Conservation (phyloP, 176 grass and related monocot species). For the Oryza australiensis region DNA sequence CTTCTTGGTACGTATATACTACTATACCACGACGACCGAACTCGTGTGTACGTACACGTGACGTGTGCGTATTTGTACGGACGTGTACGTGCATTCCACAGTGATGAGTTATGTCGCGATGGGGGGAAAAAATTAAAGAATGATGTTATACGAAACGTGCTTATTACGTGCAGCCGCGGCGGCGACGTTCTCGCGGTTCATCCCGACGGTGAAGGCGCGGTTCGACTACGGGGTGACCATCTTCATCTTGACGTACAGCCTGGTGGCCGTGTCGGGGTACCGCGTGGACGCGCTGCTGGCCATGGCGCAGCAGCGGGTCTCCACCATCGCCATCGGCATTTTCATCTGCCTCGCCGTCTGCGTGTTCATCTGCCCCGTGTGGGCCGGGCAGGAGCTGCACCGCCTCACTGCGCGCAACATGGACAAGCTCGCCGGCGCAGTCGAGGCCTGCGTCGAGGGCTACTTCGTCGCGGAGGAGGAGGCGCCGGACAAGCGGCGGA, state of each 20-base stretch:
- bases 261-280: conserved; percentile 73
- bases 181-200: conserved; percentile 75
- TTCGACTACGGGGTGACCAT: conserved; percentile 80
- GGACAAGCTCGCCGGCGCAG: conserved; percentile 63
- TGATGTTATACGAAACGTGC: background rate
- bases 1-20: conserved; percentile 51
- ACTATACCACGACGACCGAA: background rate
- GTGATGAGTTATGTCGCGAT: too few relatives aligned
- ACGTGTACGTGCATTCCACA: background rate
- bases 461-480: conserved; percentile 34
- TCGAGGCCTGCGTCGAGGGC: conserved; percentile 57
- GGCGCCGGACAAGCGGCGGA: background rate
- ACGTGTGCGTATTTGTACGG: background rate
- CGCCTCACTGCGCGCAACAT: conserved; percentile 58
- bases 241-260: conserved; percentile 81
- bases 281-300: conserved; percentile 53
- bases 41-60: background rate
- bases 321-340: conserved; percentile 64
- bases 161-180: conserved; percentile 44
- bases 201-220: conserved; percentile 64
- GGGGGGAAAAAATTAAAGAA: background rate
- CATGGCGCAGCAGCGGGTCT: conserved; percentile 50
- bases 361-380: conserved; percentile 57
- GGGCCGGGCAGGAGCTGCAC: conserved; percentile 72
- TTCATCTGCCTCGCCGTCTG: conserved; percentile 60